phyloP scores from a whole-genome alignment of 345 rosid species.

The Euclidium syriacum region DNA sequence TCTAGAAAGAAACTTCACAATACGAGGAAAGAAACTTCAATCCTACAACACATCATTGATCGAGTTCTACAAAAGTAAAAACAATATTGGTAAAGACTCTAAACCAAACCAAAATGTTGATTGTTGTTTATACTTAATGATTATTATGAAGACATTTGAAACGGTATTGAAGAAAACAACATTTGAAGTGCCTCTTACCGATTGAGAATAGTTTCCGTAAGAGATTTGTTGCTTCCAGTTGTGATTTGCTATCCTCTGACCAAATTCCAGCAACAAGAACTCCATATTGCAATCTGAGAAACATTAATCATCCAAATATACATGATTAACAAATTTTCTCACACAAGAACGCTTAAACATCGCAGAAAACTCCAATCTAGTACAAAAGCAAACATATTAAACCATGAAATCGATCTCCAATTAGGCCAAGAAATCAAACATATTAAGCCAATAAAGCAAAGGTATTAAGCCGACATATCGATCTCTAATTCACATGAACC shows the following conservation, averaged over 20 bases:
- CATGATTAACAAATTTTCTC: neutral
- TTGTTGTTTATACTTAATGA: neutral
- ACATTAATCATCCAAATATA: neutral
- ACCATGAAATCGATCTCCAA: neutral
- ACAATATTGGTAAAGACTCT: neutral
- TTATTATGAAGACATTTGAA: too few relatives aligned
- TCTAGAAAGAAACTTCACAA: slow-evolving; percentile 66
- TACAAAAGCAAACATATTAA: neutral
- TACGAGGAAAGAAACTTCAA: slow-evolving; percentile 70
- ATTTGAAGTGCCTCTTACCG: too few relatives aligned
- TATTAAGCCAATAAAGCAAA: too few relatives aligned
- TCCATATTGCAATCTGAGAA: neutral
- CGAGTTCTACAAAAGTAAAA: slow-evolving; percentile 47
- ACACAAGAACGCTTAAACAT: neutral
- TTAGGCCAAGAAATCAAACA: neutral
- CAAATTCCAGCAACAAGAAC: slow-evolving; percentile 54
- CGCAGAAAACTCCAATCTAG: neutral
- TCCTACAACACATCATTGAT: slow-evolving; percentile 66
- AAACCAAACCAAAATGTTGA: neutral
- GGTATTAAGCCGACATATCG: too few relatives aligned
- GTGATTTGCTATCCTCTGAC: slow-evolving; percentile 53
- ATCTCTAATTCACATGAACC: too few relatives aligned
- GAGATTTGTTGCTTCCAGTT: slow-evolving; percentile 63
- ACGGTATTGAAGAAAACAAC: too few relatives aligned
- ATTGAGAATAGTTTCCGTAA: slow-evolving; percentile 68